Conservation (phyloP, 1,139 yeast species). For the Meyerozyma elateridarum region DNA sequence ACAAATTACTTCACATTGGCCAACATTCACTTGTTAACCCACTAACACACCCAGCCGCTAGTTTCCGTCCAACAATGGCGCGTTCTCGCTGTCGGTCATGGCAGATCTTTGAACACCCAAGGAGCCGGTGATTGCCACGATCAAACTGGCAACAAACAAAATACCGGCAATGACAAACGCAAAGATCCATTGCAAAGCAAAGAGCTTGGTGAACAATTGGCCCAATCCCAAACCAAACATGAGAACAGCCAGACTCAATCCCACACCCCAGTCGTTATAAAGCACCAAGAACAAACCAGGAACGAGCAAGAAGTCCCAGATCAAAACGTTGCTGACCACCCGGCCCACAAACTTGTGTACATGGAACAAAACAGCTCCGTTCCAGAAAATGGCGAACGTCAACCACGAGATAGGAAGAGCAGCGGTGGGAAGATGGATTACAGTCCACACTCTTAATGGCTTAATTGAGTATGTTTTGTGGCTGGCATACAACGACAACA, state of each 20-base stretch:
- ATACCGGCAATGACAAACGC: conserved; percentile 61
- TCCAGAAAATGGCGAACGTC: conserved; percentile 71
- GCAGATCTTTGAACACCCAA: conserved; percentile 4
- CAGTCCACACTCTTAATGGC: conserved; percentile 48
- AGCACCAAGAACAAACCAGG: conserved; percentile 55
- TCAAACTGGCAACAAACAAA: conserved; percentile 44
- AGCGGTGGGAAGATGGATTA: conserved; percentile 58
- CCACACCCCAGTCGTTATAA: conserved; percentile 70
- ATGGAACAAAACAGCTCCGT: conserved; percentile 66
- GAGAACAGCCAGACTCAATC: conserved; percentile 53
- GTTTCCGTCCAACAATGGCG: conserved; percentile 9
- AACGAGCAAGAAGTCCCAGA: conserved; percentile 73
- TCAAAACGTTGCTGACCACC: conserved; percentile 62
- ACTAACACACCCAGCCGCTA: too few relatives aligned
- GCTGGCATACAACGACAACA: conserved; percentile 50
- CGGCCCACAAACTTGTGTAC: conserved; percentile 60
- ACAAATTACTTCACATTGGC: too few relatives aligned
- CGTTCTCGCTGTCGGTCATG: conserved; percentile 7
- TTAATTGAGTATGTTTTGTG: conserved; percentile 58
- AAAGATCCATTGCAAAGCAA: conserved; percentile 83
- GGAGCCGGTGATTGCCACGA: conserved; percentile 33
- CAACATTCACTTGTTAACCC: too few relatives aligned
- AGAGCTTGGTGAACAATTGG: conserved; percentile 60
- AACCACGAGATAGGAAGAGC: conserved; percentile 77
- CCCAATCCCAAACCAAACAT: conserved; percentile 64